A percentile compares a stretch with the other conserved stretches of the same genome.
phyloP scores from a whole-genome alignment of 768 basidiomycete species.

The Pisolithus marmoratus region DNA sequence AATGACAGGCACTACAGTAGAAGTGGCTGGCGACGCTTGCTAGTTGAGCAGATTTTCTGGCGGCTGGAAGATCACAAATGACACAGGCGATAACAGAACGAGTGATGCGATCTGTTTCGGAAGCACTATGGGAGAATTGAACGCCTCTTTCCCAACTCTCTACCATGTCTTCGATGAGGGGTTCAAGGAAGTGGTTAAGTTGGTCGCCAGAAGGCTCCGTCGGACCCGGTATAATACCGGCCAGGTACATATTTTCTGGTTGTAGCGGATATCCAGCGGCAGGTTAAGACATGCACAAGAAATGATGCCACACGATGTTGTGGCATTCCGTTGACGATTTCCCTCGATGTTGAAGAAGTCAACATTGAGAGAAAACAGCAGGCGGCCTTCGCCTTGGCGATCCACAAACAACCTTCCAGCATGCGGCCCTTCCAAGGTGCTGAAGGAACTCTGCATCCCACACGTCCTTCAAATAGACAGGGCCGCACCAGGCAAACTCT shows the following conservation, averaged over 20 bases:
- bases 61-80: slow-evolving; percentile 34
- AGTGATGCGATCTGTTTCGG: slow-evolving; percentile 6
- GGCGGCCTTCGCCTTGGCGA: slow-evolving; percentile 17
- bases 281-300: slow-evolving; percentile 26
- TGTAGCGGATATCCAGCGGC: slow-evolving; percentile 28
- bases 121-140: slow-evolving; percentile 12
- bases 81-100: slow-evolving; percentile 21
- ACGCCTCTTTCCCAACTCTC: slow-evolving; percentile 28
- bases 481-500: slow-evolving; percentile 14
- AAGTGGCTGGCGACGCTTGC: slow-evolving; percentile 16
- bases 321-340: slow-evolving; percentile 22
- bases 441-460: slow-evolving; percentile 16
- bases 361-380: slow-evolving; percentile 26
- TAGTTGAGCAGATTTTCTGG: slow-evolving; percentile 19
- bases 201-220: slow-evolving; percentile 25
- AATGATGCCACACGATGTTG: slow-evolving; percentile 15
- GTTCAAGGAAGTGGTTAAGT: slow-evolving; percentile 31
- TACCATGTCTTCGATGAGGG: slow-evolving; percentile 30
- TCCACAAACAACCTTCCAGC: slow-evolving; percentile 6
- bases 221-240: slow-evolving; percentile 34
- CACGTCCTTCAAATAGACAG: slow-evolving; percentile 2
- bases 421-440: slow-evolving; percentile 21
- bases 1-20: slow-evolving; percentile 27
- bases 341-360: slow-evolving; percentile 33
- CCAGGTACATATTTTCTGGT: slow-evolving; percentile 35